These are phyloP conservation scores for Leccinum olivaceopallidum DNA, from an alignment of 768 basidiomycete genomes.

Conservation along the genomic window DNA sequence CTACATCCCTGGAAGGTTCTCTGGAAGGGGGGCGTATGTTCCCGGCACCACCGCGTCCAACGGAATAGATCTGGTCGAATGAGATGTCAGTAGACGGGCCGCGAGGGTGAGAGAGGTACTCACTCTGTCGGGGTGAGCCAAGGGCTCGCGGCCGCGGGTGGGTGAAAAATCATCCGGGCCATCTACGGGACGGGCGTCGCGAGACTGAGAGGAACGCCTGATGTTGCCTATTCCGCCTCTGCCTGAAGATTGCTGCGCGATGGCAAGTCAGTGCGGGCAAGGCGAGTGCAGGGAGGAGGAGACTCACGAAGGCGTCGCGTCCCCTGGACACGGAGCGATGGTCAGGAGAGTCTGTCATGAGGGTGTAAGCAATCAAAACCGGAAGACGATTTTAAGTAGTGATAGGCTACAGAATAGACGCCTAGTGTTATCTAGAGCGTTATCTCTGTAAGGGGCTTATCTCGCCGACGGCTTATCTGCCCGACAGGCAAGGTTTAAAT, in stretches of 20 bases:
- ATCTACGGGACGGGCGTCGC: conserved; percentile 41
- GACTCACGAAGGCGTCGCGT: conserved; percentile 57
- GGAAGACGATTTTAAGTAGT: background rate
- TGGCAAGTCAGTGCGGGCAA: background rate
- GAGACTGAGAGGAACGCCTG: conserved; percentile 46
- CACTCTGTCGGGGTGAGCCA: conserved; percentile 39
- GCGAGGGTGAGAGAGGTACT: conserved; percentile 4
- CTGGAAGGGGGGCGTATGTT: conserved; percentile 83
- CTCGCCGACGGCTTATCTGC: conserved; percentile 19
- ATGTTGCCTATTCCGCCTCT: conserved; percentile 74
- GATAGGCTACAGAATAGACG: background rate
- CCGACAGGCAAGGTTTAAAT: conserved; percentile 5
- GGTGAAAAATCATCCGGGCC: conserved; percentile 54
- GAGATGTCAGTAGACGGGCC: background rate
- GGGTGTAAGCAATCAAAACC: conserved; percentile 3
- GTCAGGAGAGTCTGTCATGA: conserved; percentile 33
- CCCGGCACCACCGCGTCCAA: conserved; percentile 81
- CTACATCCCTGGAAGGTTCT: conserved; percentile 37
- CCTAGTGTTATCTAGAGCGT: conserved; percentile 20
- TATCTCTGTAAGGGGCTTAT: conserved; percentile 23
- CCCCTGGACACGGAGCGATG: conserved; percentile 57
- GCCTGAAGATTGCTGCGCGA: conserved; percentile 53
- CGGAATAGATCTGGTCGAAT: conserved; percentile 38
- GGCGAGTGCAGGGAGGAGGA: background rate
- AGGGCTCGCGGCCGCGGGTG: conserved; percentile 63